Evolutionary conservation across 805 yeast genomes (phyloP), one percentile per base, ranked within the genome.

Genomic region (Tetrapisispora nanseiensis): DNA sequence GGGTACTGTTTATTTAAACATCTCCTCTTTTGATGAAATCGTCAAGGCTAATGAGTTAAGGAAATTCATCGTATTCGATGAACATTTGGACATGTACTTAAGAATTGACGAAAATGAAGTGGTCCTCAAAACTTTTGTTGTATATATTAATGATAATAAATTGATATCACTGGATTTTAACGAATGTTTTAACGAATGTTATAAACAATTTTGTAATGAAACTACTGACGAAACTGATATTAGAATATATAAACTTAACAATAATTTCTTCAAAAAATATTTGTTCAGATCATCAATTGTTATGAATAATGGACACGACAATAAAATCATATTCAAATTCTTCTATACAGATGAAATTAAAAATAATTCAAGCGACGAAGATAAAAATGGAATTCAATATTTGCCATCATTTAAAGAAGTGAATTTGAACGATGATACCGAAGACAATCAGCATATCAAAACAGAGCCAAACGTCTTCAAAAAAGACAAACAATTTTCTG

Each of bases 221-320:
- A n/a, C n/a, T n/a, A n/a, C n/a, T n/a, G n/a, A n/a, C n/a, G n/a
- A n/a, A n/a, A n/a, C n/a, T n/a, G n/a, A n/a, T n/a, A 20, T 20
- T 1, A 23, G 34, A 4, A 31, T 43, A 6, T 55, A 50, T 51
- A 40, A 50, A 28, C 36, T 59, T 30, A 52, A 51, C 21, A 37
- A 42, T 4, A 44, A 46, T 10, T 42, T 49, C n/a, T 47, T 55
- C 22, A 35, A 50, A 6, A 51, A 47, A 5, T 32, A 43, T 16
- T 36, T 59, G 26, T 60, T 59, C 35, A 46, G 51, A 40, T 56
- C 62, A 12, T 56, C 54, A 26, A 56, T 57, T 3, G 62, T 58
- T 1, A 57, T 60, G 65, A 60, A 59, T 42, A 59, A 59, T 46
- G 63, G 62, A 2, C 54, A 54, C 39, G 54, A 54, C 37, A 60